These are phyloP conservation scores for Aspergillus steynii DNA, from an alignment of 495 filamentous ascomycete genomes.

Conservation along the genomic window DNA sequence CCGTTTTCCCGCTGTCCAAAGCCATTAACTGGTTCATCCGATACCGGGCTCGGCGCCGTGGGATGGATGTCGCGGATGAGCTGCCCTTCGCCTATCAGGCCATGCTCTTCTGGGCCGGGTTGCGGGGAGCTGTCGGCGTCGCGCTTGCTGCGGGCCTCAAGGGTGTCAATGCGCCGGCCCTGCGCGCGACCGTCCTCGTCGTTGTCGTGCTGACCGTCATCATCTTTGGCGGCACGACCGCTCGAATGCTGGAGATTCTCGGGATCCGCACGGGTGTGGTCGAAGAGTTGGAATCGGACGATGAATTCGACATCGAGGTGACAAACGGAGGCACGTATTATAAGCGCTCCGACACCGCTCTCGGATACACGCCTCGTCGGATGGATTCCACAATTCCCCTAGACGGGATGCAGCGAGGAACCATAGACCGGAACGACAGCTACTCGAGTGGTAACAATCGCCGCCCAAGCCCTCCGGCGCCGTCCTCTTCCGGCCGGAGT, in stretches of 20 bases:
- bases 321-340: slow-evolving; percentile 73
- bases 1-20: slow-evolving; percentile 89
- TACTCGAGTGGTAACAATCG: slow-evolving; percentile 59
- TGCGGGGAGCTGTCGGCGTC: slow-evolving; percentile 94
- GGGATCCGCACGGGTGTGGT: slow-evolving; percentile 93
- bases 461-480: slow-evolving; percentile 48
- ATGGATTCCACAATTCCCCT: slow-evolving; percentile 57
- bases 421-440: slow-evolving; percentile 34
- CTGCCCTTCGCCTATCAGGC: slow-evolving; percentile 90
- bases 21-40: slow-evolving; percentile 93
- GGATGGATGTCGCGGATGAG: slow-evolving; percentile 81
- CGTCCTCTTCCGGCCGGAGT: slow-evolving; percentile 44
- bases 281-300: slow-evolving; percentile 94
- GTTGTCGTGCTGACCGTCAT: slow-evolving; percentile 98
- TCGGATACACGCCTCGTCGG: slow-evolving; percentile 73
- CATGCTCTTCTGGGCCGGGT: slow-evolving; percentile 97
- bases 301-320: slow-evolving; percentile 97
- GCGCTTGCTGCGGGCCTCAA: slow-evolving; percentile 86
- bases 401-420: slow-evolving; percentile 42
- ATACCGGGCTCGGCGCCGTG: slow-evolving; percentile 79
- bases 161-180: slow-evolving; percentile 72
- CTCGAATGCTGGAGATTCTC: slow-evolving; percentile 97
- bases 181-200: slow-evolving; percentile 91
- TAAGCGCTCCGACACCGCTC: slow-evolving; percentile 67
- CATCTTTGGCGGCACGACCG: slow-evolving; percentile 96